Conservation (phyloP, 208 protist species). For the Acanthamoeba royreba region DNA sequence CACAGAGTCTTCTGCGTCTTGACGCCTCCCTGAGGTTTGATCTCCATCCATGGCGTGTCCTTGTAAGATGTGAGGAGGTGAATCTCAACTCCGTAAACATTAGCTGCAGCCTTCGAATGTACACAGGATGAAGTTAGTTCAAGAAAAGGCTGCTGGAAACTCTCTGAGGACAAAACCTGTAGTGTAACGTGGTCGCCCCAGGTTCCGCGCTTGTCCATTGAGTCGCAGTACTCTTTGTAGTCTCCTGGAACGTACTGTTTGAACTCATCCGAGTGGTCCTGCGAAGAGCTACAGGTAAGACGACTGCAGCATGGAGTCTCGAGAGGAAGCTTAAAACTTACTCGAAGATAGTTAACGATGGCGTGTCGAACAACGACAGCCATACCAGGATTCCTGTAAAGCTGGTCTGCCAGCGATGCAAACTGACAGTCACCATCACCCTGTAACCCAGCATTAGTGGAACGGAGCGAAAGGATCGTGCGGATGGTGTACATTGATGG, state of each 20-base stretch:
- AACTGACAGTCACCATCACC: conserved; percentile 12
- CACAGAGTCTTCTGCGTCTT: conserved; percentile 3
- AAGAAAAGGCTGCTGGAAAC: neutral
- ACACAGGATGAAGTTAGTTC: neutral
- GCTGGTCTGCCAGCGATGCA: neutral
- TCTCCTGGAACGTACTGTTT: neutral
- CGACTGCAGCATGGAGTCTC: too few species aligned
- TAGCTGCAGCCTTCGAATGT: neutral
- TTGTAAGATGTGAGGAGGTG: conserved; percentile 25
- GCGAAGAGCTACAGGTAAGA: neutral
- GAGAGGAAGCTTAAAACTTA: neutral
- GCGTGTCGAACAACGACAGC: neutral
- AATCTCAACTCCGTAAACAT: neutral
- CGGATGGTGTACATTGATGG: neutral
- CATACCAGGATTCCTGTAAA: neutral
- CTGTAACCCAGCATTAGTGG: neutral
- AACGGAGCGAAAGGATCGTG: neutral
- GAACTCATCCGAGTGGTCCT: neutral
- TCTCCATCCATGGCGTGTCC: conserved; percentile 11
- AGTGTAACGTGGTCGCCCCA: conserved; percentile 29
- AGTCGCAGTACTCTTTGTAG: conserved; percentile 16
- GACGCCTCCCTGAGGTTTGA: neutral
- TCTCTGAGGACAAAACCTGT: too few species aligned
- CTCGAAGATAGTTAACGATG: neutral
- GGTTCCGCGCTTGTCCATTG: neutral